phyloP scores from a whole-genome alignment of 345 rosid genomes.

The Aurinia saxatilis region DNA sequence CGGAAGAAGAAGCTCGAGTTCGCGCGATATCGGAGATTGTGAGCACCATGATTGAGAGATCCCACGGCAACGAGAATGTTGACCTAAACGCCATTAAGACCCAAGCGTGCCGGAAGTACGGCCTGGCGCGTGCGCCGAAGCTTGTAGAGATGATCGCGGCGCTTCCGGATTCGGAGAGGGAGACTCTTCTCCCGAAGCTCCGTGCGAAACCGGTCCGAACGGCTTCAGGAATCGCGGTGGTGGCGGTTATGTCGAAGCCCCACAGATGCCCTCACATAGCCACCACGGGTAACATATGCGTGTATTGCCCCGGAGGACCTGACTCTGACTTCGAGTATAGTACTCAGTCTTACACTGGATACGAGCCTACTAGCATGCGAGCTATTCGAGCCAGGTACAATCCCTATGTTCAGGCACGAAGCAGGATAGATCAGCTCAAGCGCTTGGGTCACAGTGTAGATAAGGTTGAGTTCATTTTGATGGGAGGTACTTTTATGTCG shows the following conservation, averaged over 20 bases:
- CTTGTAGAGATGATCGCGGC: conserved; percentile 99
- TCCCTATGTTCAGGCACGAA: conserved; percentile 95
- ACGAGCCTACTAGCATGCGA: conserved; percentile 99
- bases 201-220: conserved; percentile 97
- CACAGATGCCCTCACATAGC: conserved; percentile 98
- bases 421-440: conserved; percentile 99
- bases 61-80: conserved; percentile 83
- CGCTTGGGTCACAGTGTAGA: conserved; percentile 97
- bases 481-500: conserved; percentile 99
- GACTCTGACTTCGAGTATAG: conserved; percentile 99
- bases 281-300: conserved; percentile 93
- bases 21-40: conserved; percentile 93
- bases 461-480: conserved; percentile 97
- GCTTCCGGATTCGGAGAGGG: conserved; percentile 85
- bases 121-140: conserved; percentile 87
- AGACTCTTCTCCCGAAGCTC: conserved; percentile 85
- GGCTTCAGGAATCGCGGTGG: conserved; percentile 96
- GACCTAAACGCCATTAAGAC: conserved; percentile 91
- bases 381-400: conserved; percentile 99
- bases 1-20: conserved; percentile 94
- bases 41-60: conserved; percentile 85
- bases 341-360: conserved; percentile 98
- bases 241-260: conserved; percentile 98
- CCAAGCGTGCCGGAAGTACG: conserved; percentile 90
- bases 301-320: conserved; percentile 96